Percentiles rank a stretch among this genome's conserved stretches.
Conservation (phyloP, 164 flowering plant genomes). For the Chimonanthus salicifolius region DNA sequence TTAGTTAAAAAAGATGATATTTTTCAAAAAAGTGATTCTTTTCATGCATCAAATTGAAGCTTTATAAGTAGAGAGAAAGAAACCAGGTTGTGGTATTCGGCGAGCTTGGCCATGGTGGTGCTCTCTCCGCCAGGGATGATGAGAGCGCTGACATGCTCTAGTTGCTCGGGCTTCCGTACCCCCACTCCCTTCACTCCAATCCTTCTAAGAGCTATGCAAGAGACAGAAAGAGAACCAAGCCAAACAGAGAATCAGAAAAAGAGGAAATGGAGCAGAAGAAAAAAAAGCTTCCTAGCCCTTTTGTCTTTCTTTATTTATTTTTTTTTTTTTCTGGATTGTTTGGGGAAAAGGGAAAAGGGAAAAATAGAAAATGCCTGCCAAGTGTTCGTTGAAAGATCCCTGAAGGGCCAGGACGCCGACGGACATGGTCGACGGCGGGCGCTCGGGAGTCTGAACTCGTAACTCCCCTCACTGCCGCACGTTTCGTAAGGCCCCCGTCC, state of each 20-base stretch:
- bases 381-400: conserved; percentile 97
- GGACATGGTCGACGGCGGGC: conserved; percentile 32
- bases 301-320: background rate
- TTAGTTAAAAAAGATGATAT: too few relatives aligned
- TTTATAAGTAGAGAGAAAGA: background rate
- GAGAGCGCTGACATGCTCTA: conserved; percentile 48
- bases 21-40: background rate
- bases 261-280: background rate
- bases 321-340: background rate
- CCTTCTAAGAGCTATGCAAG: conserved; percentile 50
- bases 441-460: background rate
- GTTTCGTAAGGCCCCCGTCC: background rate
- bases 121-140: conserved; percentile 99
- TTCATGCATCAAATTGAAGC: background rate
- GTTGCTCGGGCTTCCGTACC: conserved; percentile 86
- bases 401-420: conserved; percentile 90
- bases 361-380: conserved; percentile 48
- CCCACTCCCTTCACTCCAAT: conserved; percentile 84
- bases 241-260: background rate
- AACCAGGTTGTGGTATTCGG: conserved; percentile 83
- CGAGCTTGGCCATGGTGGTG: conserved; percentile 98
- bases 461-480: background rate
- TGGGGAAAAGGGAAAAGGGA: background rate
- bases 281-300: background rate
- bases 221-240: background rate